Percentiles rank a stretch among this genome's conserved stretches.
These are phyloP conservation scores for Musa itinerans DNA, from an alignment of 176 grass and related monocot species.

Conservation along the genomic window DNA sequence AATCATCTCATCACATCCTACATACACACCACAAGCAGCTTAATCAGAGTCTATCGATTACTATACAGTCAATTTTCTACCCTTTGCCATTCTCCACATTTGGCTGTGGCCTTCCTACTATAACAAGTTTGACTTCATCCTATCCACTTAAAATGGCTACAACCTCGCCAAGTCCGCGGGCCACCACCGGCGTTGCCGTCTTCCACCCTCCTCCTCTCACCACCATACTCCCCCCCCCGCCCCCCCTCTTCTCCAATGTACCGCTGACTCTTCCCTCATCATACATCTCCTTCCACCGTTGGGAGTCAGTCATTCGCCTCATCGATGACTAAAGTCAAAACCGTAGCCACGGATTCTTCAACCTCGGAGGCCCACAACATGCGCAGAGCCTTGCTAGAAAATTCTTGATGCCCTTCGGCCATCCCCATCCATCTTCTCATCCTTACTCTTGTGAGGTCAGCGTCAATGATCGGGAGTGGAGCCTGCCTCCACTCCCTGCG, in stretches of 20 bases:
- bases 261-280: background rate
- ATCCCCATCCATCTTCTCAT: background rate
- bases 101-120: too few relatives aligned
- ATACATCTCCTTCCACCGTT: background rate
- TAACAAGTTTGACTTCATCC: too few relatives aligned
- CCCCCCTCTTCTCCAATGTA: background rate
- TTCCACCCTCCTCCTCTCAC: background rate
- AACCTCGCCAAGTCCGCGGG: background rate
- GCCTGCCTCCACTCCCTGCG: too few relatives aligned
- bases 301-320: background rate
- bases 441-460: background rate
- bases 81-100: too few relatives aligned
- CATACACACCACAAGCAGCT: too few relatives aligned
- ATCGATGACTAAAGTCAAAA: slow-evolving; percentile 41
- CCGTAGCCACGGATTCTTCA: slow-evolving; percentile 36
- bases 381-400: background rate
- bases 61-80: too few relatives aligned
- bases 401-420: background rate
- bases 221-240: background rate
- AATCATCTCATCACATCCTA: too few relatives aligned
- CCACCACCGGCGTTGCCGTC: background rate
- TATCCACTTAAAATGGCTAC: background rate
- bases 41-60: too few relatives aligned
- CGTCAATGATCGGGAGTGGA: slow-evolving; percentile 11
- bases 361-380: slow-evolving; percentile 19